Evolutionary conservation across 257 asterid species (phyloP).

Genomic region (Thymus quinquecostatus): DNA sequence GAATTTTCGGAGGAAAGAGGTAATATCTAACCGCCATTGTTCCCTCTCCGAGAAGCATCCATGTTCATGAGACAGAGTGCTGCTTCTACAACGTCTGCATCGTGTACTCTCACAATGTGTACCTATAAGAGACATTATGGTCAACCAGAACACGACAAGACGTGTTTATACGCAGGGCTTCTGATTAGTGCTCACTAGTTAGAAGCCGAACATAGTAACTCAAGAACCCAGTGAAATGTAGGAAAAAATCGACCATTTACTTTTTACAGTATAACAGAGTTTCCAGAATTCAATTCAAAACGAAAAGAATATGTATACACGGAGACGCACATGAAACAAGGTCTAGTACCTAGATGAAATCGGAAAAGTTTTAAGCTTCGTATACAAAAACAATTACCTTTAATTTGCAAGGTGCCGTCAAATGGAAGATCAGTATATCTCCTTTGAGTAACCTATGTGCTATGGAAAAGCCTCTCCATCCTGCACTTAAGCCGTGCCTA

Average conservation of each 20-base stretch:
- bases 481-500: slow-evolving; percentile 88
- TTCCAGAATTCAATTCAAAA: not conserved
- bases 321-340: not conserved
- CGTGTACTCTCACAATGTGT: slow-evolving; percentile 75
- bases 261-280: not conserved
- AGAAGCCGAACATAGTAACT: not conserved
- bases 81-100: slow-evolving; percentile 58
- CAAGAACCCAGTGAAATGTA: not conserved
- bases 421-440: slow-evolving; percentile 72
- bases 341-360: not conserved
- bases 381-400: slow-evolving; percentile 50
- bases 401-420: slow-evolving; percentile 75
- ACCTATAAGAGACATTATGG: slow-evolving; percentile 51
- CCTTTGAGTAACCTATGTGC: slow-evolving; percentile 76
- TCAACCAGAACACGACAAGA: slow-evolving; percentile 11
- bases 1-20: slow-evolving; percentile 7
- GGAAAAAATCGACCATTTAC: not conserved
- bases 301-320: not conserved
- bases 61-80: slow-evolving; percentile 73
- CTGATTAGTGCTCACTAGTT: not conserved
- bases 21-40: slow-evolving; percentile 47
- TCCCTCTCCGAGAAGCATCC: slow-evolving; percentile 42
- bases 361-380: not conserved
- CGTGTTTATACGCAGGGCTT: not conserved
- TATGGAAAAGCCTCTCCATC: slow-evolving; percentile 89